These are phyloP conservation scores for Penicillium occitanis DNA, from an alignment of 2,329 filamentous ascomycete genomes.

Conservation along the genomic window DNA sequence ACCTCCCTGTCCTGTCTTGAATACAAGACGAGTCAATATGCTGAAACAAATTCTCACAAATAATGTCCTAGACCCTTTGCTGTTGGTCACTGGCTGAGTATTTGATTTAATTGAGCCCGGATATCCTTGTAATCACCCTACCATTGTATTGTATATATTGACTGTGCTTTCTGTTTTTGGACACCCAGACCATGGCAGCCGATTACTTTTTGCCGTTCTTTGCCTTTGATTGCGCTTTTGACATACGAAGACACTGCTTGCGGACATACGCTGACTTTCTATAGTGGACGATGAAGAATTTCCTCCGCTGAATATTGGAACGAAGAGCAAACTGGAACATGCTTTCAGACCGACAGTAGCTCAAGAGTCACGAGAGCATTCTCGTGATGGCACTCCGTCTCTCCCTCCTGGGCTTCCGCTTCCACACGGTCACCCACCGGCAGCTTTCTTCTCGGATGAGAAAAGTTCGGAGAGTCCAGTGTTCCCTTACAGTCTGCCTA, in stretches of 20 bases:
- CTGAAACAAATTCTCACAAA: conserved; percentile 48
- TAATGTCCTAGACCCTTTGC: conserved; percentile 41
- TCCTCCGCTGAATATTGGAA: conserved; percentile 43
- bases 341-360: conserved; percentile 37
- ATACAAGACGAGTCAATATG: conserved; percentile 42
- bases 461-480: conserved; percentile 27
- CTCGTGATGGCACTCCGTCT: conserved; percentile 41
- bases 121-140: conserved; percentile 39
- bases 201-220: conserved; percentile 23
- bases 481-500: conserved; percentile 25
- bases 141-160: conserved; percentile 35
- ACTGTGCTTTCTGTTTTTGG: conserved; percentile 25
- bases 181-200: conserved; percentile 24
- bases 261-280: conserved; percentile 31
- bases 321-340: conserved; percentile 41
- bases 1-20: conserved; percentile 47
- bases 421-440: conserved; percentile 41
- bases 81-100: conserved; percentile 30
- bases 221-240: not conserved
- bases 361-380: conserved; percentile 31
- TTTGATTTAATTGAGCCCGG: conserved; percentile 26
- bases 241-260: conserved; percentile 13
- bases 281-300: conserved; percentile 50
- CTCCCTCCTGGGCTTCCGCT: conserved; percentile 45
- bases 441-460: conserved; percentile 32